Evolutionary conservation across 495 filamentous ascomycete genomes (phyloP), one percentile per base, ranked within the genome.

Genomic region (Aspergillus panamensis): DNA sequence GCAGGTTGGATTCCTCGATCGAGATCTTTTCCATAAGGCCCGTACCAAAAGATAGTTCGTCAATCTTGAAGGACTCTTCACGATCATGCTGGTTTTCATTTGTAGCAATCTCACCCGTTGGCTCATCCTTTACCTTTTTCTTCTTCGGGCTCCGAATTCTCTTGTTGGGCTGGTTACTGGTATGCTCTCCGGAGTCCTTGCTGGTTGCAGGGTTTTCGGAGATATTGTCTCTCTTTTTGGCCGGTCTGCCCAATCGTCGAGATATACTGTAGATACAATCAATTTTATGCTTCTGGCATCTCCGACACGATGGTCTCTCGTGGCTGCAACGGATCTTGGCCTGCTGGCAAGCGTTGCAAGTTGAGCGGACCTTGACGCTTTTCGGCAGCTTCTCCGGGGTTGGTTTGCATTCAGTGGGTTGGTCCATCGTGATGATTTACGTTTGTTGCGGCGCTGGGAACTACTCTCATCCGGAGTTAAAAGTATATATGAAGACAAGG

Each of bases 291-390:
- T 69, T 77, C 42, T 71, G 66, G 35, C 78, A 80, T 57, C 77
- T 63, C 13, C 67, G 69, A 53, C 78, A 80, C 2, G 70, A 69
- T 12, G 73, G 75, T 33, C 73, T 76, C 53, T 80, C 74, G 53
- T 77, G 76, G 35, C 74, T 75, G 63, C 78, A 80, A n/a, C 76
- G 69, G 19, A 80, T 73, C 51, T 80, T 80, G 12, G 72, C 74
- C 48, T 79, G 70, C 45, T 79, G 75, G 35, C 77, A 80, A 16
- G 75, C 70, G 55, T 80, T 78, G 62, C 78, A 80, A 0, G 77
- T 79, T 1, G 71, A 71, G 49, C 77, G 75, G 37, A 78, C 68
- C 51, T 77, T 78, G 48, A 75, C 71, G 35, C 69, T 73, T 42
- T 72, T 73, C 8, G 73, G 69, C 3, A 73, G 58, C 17, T 64